phyloP scores from a whole-genome alignment of 1,284 basidiomycete species.

The Pyrrhoderma noxium region DNA sequence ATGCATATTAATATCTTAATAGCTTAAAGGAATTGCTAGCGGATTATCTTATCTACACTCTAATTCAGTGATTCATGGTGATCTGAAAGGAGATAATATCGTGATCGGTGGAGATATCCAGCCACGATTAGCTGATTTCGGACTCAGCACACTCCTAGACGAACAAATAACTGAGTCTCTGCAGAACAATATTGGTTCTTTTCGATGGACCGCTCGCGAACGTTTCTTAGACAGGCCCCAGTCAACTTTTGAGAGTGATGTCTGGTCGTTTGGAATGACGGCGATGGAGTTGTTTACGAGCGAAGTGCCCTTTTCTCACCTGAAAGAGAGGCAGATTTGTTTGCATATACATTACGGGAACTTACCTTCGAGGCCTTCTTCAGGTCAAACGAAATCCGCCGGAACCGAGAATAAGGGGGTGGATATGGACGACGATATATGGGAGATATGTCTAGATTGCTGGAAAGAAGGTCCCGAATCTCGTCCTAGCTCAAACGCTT shows the following conservation, averaged over 20 bases:
- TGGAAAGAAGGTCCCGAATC: too few species aligned
- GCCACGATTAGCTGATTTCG: slow-evolving; percentile 10
- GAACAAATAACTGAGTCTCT: slow-evolving; percentile 1
- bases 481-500: too few species aligned
- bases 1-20: background rate
- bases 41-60: background rate
- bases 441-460: too few species aligned
- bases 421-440: too few species aligned
- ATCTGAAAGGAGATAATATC: slow-evolving; percentile 5
- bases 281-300: slow-evolving; percentile 10
- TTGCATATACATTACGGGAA: slow-evolving; percentile 6
- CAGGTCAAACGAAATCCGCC: background rate
- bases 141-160: slow-evolving; percentile 6
- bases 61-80: background rate
- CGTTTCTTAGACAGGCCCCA: background rate
- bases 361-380: slow-evolving; percentile 1
- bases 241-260: slow-evolving; percentile 4
- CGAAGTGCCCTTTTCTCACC: background rate
- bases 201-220: slow-evolving; percentile 13
- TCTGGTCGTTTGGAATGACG: slow-evolving; percentile 14
- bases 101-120: slow-evolving; percentile 1
- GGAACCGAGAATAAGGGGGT: background rate
- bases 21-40: background rate
- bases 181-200: background rate
- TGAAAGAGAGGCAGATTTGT: background rate